Evolutionary conservation across 2,329 filamentous ascomycete species (phyloP).

Genomic region (Trichoderma aggressivum): DNA sequence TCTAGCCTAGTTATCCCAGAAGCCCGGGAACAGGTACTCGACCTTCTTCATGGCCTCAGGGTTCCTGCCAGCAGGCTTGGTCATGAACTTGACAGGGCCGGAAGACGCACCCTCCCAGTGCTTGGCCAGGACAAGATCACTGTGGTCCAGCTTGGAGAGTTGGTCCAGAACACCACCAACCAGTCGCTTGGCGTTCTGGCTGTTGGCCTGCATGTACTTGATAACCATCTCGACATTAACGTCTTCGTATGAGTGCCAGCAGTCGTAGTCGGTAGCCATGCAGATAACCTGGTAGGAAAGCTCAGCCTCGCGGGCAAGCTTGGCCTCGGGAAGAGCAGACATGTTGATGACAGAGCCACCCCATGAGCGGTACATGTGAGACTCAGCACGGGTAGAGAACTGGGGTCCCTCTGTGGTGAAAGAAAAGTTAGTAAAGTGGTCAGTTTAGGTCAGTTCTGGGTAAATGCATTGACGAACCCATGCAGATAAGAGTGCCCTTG

Average conservation of each 20-base stretch:
- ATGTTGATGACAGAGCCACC: slow-evolving; percentile 97
- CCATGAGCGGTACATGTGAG: slow-evolving; percentile 90
- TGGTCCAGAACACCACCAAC: slow-evolving; percentile 85
- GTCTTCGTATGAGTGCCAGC: slow-evolving; percentile 81
- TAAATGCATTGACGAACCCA: slow-evolving; percentile 58
- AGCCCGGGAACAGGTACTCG: slow-evolving; percentile 83
- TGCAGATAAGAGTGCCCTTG: slow-evolving; percentile 82
- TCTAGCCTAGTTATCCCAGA: slow-evolving; percentile 48
- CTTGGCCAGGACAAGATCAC: slow-evolving; percentile 72
- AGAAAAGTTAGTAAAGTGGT: neutral
- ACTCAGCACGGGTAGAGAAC: slow-evolving; percentile 94
- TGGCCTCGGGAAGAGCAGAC: slow-evolving; percentile 91
- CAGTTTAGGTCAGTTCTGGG: neutral
- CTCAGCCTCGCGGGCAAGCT: slow-evolving; percentile 93
- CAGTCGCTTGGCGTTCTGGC: slow-evolving; percentile 79
- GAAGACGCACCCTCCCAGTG: slow-evolving; percentile 74
- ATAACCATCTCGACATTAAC: slow-evolving; percentile 98
- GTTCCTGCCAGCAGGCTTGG: slow-evolving; percentile 70
- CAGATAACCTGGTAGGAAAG: slow-evolving; percentile 98
- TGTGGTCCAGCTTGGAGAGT: slow-evolving; percentile 73
- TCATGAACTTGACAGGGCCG: slow-evolving; percentile 78
- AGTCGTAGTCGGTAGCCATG: slow-evolving; percentile 99
- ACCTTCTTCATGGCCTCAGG: slow-evolving; percentile 75
- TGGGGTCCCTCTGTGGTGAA: slow-evolving; percentile 76
- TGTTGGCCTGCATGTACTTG: slow-evolving; percentile 92